Percentiles rank a stretch among this genome's conserved stretches.
Evolutionary conservation across 306 rosid species (phyloP).

Genomic region (Quercus parvula): DNA sequence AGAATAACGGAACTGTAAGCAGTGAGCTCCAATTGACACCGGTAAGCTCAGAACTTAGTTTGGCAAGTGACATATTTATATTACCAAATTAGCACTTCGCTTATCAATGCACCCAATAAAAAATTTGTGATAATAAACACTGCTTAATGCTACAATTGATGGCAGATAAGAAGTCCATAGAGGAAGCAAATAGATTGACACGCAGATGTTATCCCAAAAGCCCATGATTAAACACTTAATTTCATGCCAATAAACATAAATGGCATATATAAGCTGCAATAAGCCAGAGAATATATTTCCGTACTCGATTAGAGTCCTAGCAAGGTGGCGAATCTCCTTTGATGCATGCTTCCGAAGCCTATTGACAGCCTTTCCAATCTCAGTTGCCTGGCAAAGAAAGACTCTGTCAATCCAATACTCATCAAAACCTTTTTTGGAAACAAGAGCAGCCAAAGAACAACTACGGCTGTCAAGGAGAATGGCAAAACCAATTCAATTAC

Average conservation of each 20-base stretch:
- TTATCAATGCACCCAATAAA: background rate
- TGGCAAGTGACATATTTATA: background rate
- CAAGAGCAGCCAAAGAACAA: conserved; percentile 2
- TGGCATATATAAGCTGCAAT: background rate
- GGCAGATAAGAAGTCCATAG: background rate
- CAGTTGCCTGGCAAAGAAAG: conserved; percentile 68
- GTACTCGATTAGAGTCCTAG: conserved; percentile 64
- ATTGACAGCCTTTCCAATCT: conserved; percentile 86
- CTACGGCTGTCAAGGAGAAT: background rate
- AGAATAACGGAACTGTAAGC: background rate
- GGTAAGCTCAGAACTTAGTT: background rate
- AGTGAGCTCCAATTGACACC: background rate
- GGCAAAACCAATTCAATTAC: conserved; percentile 5
- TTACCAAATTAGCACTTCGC: background rate
- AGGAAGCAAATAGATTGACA: conserved; percentile 1
- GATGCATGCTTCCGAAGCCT: conserved; percentile 68
- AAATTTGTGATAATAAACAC: background rate
- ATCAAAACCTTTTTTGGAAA: background rate
- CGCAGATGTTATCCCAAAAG: background rate
- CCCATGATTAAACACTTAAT: background rate
- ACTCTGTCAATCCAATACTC: conserved; percentile 6
- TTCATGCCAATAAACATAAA: conserved; percentile 10
- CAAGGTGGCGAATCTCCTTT: conserved; percentile 51
- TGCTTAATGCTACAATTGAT: background rate
- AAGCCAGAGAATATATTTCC: conserved; percentile 13